These are phyloP conservation scores for Podila verticillata DNA, from an alignment of 192 early-diverging fungal genomes.

Conservation along the genomic window DNA sequence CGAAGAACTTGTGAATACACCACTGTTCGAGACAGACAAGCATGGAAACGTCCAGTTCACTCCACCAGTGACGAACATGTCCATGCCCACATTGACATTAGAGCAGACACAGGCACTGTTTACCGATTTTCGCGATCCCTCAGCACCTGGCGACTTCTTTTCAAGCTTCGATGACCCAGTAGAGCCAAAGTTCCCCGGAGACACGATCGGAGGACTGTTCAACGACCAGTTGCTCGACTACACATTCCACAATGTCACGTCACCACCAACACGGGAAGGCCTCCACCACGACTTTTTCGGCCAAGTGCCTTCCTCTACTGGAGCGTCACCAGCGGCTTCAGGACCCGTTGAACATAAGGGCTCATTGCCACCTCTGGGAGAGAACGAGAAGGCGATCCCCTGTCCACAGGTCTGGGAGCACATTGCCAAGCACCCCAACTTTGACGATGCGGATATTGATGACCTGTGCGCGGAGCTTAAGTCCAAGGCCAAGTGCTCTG, in stretches of 20 bases:
- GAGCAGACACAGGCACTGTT: slow-evolving; percentile 3
- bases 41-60: slow-evolving; percentile 1
- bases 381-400: slow-evolving; percentile 45
- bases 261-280: slow-evolving; percentile 1
- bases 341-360: background rate
- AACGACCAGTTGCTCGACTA: slow-evolving; percentile 40
- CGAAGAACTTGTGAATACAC: slow-evolving; percentile 1
- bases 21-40: slow-evolving; percentile 2
- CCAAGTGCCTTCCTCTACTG: background rate
- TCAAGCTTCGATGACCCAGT: background rate
- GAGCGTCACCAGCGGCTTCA: background rate
- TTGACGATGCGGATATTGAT: slow-evolving; percentile 65
- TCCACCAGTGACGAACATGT: background rate
- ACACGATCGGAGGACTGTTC: background rate
- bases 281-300: background rate
- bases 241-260: slow-evolving; percentile 19
- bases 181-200: background rate
- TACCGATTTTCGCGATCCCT: slow-evolving; percentile 1
- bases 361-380: slow-evolving; percentile 15
- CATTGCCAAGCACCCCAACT: slow-evolving; percentile 64
- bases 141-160: background rate
- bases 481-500: slow-evolving; percentile 66
- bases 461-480: slow-evolving; percentile 63
- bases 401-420: slow-evolving; percentile 66
- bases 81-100: background rate